Evolutionary conservation across 2,329 filamentous ascomycete species (phyloP).

Genomic region (Exophiala phaeomuriformis): DNA sequence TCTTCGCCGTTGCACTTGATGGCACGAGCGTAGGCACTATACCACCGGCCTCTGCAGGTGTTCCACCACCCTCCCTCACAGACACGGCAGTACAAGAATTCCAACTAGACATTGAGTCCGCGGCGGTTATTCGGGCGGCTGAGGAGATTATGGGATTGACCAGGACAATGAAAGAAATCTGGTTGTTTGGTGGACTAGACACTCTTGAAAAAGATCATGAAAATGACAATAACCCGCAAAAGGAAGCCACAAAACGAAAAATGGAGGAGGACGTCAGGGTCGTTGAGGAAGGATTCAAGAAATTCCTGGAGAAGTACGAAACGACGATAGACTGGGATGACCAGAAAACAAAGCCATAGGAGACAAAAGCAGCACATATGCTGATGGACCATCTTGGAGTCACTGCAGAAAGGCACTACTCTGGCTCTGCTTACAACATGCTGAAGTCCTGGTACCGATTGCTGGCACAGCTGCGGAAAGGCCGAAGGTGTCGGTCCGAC

Average conservation of each 20-base stretch:
- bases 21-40: conserved; percentile 4
- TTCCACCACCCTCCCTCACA: conserved; percentile 32
- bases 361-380: neutral
- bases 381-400: too few species aligned
- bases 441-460: too few species aligned
- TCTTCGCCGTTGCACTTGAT: conserved; percentile 21
- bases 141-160: conserved; percentile 57
- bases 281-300: conserved; percentile 31
- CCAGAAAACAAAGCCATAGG: neutral
- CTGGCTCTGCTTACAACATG: too few species aligned
- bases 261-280: conserved; percentile 43
- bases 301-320: conserved; percentile 20
- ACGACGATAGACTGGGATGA: conserved; percentile 7
- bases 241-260: conserved; percentile 33
- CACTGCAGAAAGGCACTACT: too few species aligned
- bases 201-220: conserved; percentile 42
- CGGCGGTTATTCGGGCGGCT: conserved; percentile 52
- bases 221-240: conserved; percentile 35
- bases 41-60: neutral
- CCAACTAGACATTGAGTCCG: conserved; percentile 46
- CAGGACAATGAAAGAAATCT: conserved; percentile 57
- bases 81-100: conserved; percentile 52
- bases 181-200: conserved; percentile 59
- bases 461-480: too few species aligned
- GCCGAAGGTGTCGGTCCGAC: too few species aligned